Evolutionary conservation across 108 stramenopile species (phyloP), one percentile per base, ranked within the genome.

Genomic region (Schizochytrium sp.): DNA sequence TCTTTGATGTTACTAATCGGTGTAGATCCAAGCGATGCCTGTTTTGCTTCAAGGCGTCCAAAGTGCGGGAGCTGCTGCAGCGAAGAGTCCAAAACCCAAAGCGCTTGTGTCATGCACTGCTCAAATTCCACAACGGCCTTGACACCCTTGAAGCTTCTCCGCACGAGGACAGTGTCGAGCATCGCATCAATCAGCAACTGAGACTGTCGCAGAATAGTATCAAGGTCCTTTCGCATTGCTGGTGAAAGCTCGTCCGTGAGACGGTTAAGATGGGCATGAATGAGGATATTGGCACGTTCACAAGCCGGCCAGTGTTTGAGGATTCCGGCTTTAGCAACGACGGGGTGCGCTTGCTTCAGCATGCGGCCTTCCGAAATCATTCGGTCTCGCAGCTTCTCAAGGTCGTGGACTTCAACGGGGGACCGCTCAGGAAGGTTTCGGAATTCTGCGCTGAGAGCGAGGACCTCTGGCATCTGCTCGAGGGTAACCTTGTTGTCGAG

Each of bases 241-340:
- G 28, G 5, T 53, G 76, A 83, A 40, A 83, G 76, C 8, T 83
- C 76, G 8, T 83, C 76, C 0, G 76, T 83, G 50, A 87, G 47
- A 19, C 90, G 58, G 42, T 53, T 46, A 10, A 90, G 41, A 28
- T 90, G 90, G 10, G 90, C 90, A 56, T 90, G 90, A 45, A 90
- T 47, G 28, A 90, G 45, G 3, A 88, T 8, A 41, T 90, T 90
- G 49, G 87, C 88, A 42, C 88, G 87, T 8, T 13, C 58, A 41
- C 87, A 57, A 15, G 13, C 72, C 4, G 90, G 88, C 56, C 56
- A 83, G 15, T 53, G 5, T 53, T 83, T 10, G 40, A 83, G n/a
- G 50, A 83, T 83, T 8, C 28, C 15, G 47, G 50, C 5, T 40
- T 83, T 49, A 38, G 47, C 76, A 17, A 83, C 76, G 15, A 55